phyloP scores from a whole-genome alignment of 208 protist species.

The Herpetomonas samuelpessoai region DNA sequence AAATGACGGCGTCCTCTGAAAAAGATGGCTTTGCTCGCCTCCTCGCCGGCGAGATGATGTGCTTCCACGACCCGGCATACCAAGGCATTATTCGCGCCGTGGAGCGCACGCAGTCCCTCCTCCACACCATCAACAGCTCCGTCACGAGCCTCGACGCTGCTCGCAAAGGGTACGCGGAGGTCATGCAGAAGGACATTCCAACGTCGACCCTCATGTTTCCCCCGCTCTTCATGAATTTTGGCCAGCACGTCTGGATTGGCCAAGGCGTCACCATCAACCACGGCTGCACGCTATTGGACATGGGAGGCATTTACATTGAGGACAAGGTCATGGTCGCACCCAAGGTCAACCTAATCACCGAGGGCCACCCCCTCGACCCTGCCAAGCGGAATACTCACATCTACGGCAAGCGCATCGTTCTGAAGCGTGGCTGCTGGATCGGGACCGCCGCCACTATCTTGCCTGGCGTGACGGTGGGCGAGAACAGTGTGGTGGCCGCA shows the following conservation, averaged over 20 bases:
- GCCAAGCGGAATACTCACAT: slow-evolving; percentile 24
- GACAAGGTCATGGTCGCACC: slow-evolving; percentile 49
- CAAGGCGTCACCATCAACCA: slow-evolving; percentile 65
- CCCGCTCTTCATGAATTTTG: slow-evolving; percentile 79
- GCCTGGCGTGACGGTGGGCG: slow-evolving; percentile 78
- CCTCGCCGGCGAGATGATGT: neutral
- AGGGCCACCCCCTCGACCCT: slow-evolving; percentile 65
- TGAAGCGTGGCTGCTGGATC: slow-evolving; percentile 65
- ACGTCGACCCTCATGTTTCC: slow-evolving; percentile 14
- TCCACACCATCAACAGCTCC: neutral
- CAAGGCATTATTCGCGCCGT: neutral
- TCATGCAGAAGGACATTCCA: neutral
- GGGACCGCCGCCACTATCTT: slow-evolving; percentile 42
- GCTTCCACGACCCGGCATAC: neutral
- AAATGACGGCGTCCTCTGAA: too few species aligned
- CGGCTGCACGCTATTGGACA: slow-evolving; percentile 68
- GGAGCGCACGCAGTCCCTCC: neutral
- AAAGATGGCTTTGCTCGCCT: neutral
- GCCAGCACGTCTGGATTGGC: slow-evolving; percentile 61
- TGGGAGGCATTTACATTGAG: slow-evolving; percentile 55
- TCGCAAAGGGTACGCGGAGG: neutral
- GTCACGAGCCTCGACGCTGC: neutral
- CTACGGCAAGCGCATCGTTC: slow-evolving; percentile 32
- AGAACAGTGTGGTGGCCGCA: slow-evolving; percentile 61
- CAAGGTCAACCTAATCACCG: slow-evolving; percentile 66